phyloP scores from a whole-genome alignment of 1,284 basidiomycete species.

The Rhodotorula mucilaginosa region DNA sequence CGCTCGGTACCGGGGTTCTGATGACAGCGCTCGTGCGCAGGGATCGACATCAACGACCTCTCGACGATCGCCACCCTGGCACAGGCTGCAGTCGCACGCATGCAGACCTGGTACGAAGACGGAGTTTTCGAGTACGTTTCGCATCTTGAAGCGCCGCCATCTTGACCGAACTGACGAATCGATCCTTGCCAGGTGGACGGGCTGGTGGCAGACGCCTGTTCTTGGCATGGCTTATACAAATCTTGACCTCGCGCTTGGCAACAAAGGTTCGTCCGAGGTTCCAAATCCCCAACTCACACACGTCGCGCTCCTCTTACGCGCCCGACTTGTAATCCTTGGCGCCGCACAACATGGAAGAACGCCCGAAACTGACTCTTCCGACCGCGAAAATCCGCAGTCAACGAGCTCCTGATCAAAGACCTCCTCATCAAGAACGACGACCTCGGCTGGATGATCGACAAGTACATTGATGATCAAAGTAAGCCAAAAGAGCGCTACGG shows the following conservation, averaged over 20 bases:
- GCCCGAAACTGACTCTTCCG: not conserved
- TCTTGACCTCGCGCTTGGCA: constrained; percentile 36
- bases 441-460: constrained; percentile 36
- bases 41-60: constrained; percentile 36
- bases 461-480: constrained; percentile 40
- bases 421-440: constrained; percentile 29
- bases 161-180: not conserved
- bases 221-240: constrained; percentile 35
- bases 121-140: constrained; percentile 31
- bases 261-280: constrained; percentile 8
- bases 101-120: constrained; percentile 39
- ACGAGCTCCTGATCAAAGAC: constrained; percentile 34
- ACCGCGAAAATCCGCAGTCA: constrained; percentile 9
- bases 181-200: constrained; percentile 21
- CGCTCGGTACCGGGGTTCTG: too few species aligned
- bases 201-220: constrained; percentile 37
- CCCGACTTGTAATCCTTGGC: not conserved
- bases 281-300: not conserved
- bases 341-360: not conserved
- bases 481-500: not conserved
- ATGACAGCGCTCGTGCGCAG: not conserved
- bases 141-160: not conserved
- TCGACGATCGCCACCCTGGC: constrained; percentile 28
- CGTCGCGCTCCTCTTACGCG: not conserved
- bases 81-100: constrained; percentile 29